These are phyloP conservation scores for Lithocarpus polystachyus DNA, from an alignment of 306 rosid genomes.

Conservation along the genomic window DNA sequence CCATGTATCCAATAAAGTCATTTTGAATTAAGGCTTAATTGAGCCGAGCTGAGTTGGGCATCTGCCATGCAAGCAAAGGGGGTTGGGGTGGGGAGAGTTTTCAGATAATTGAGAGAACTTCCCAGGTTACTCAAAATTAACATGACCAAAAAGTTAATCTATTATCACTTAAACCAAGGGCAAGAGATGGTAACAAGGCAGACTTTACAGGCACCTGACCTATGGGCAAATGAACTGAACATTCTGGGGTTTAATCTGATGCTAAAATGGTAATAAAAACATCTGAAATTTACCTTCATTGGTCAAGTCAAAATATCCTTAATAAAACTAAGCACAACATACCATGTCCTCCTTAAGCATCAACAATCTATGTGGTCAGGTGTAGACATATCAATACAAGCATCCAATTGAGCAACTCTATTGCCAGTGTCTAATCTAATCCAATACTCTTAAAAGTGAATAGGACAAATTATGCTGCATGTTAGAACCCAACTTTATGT, in stretches of 20 bases:
- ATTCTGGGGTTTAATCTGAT: neutral
- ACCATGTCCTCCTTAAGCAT: slow-evolving; percentile 1
- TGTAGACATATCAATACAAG: neutral
- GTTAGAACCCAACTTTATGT: neutral
- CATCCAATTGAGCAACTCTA: neutral
- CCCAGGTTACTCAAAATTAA: neutral
- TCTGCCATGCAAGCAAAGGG: neutral
- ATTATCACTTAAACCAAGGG: neutral
- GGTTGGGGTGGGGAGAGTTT: neutral
- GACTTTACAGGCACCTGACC: neutral
- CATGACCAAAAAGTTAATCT: neutral
- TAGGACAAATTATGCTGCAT: neutral
- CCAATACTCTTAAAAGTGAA: neutral
- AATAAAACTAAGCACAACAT: neutral
- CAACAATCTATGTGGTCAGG: neutral
- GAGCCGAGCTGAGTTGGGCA: neutral
- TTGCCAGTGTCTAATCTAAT: neutral
- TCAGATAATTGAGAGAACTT: neutral
- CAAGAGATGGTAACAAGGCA: neutral
- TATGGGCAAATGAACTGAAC: neutral
- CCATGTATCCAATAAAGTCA: neutral
- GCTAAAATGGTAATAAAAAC: neutral
- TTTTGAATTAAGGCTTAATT: neutral
- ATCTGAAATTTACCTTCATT: neutral
- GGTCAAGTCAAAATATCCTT: neutral